Conservation (phyloP, 2,329 filamentous ascomycete species). For the Aureobasidium sp. region DNA sequence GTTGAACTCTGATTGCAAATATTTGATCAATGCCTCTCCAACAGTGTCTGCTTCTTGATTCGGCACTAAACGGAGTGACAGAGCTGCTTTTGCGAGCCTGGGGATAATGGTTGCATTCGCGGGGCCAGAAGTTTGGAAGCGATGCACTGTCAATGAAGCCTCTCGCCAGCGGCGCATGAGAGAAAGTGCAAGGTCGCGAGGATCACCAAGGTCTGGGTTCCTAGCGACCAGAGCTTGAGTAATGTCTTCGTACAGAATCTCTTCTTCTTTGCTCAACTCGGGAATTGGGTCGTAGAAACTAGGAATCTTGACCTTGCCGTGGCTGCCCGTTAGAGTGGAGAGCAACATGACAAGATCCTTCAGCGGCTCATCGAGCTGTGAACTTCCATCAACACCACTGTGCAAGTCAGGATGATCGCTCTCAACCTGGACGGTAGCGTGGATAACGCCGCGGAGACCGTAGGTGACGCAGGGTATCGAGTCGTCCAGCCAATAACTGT, state of each 20-base stretch:
- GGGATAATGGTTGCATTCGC: constrained; percentile 86
- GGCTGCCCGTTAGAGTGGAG: constrained; percentile 70
- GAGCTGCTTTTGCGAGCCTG: constrained; percentile 75
- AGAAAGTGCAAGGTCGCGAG: constrained; percentile 68
- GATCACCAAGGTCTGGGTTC: constrained; percentile 57
- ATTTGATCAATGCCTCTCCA: constrained; percentile 58
- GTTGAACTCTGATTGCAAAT: constrained; percentile 64
- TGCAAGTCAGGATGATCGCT: constrained; percentile 84
- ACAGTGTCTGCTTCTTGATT: constrained; percentile 84
- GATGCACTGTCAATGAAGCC: constrained; percentile 87
- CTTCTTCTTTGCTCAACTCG: constrained; percentile 66
- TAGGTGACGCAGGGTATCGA: constrained; percentile 94
- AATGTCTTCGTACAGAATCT: constrained; percentile 77
- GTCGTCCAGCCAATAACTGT: constrained; percentile 98
- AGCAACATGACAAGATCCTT: constrained; percentile 84
- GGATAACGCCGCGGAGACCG: constrained; percentile 84
- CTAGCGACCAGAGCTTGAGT: constrained; percentile 66
- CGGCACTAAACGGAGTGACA: constrained; percentile 87
- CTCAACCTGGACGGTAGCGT: constrained; percentile 83
- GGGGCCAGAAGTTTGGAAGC: constrained; percentile 85
- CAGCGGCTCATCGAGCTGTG: constrained; percentile 80
- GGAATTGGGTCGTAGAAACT: constrained; percentile 83
- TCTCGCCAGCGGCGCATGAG: constrained; percentile 94
- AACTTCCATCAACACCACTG: constrained; percentile 92
- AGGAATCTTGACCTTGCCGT: constrained; percentile 77